Percentiles rank a stretch among this genome's conserved stretches.
Evolutionary conservation across 192 early-diverging fungal genomes (phyloP).

Genomic region (Umbelopsis sp.): DNA sequence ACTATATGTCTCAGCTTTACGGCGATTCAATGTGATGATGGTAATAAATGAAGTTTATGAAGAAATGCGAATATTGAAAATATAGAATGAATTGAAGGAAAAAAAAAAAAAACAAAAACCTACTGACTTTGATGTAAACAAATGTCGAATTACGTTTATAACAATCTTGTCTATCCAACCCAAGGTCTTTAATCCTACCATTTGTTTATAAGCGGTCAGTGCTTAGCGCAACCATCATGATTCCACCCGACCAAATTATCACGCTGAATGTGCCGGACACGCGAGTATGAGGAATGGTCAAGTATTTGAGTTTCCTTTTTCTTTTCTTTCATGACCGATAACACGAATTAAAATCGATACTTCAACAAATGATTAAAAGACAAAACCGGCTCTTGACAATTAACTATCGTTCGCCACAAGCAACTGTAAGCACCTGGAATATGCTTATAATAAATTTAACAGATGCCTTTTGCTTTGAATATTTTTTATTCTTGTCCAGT

Average conservation of each 20-base stretch:
- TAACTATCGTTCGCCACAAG: no score
- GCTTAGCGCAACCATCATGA: neutral
- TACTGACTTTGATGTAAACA: no score
- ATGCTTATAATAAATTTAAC: no score
- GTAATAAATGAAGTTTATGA: neutral
- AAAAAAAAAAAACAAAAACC: neutral
- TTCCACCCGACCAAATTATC: slow-evolving; percentile 2
- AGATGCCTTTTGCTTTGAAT: no score
- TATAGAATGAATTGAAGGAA: neutral
- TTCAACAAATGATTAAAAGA: no score
- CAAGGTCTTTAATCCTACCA: neutral
- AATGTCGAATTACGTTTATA: no score
- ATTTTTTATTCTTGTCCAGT: no score
- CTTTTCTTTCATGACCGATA: neutral
- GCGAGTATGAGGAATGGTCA: slow-evolving; percentile 12
- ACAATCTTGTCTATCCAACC: neutral
- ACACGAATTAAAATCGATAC: neutral
- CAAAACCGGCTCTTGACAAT: no score
- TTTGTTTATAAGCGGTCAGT: neutral
- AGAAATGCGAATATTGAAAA: neutral
- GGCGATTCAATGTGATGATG: neutral
- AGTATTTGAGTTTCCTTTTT: neutral
- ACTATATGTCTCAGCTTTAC: neutral
- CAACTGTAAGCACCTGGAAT: no score
- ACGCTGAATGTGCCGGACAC: neutral